Evolutionary conservation across 129 eudicot species (phyloP).

Genomic region (Pulicaria dysenterica): DNA sequence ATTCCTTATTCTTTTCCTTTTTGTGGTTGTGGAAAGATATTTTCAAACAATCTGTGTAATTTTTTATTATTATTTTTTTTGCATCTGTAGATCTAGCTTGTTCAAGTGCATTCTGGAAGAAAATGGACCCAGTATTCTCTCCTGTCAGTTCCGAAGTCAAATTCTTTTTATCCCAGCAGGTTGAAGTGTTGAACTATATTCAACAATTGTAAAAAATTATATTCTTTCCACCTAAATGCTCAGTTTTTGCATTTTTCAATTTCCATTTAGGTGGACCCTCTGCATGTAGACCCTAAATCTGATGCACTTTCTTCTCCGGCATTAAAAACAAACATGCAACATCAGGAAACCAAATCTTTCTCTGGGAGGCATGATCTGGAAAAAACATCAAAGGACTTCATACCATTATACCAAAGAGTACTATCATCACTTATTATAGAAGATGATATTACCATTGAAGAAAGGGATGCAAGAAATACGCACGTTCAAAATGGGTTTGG

Average conservation of each 20-base stretch:
- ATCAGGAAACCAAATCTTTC: constrained; percentile 39
- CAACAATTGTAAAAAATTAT: neutral
- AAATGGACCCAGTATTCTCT: constrained; percentile 57
- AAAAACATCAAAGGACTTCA: constrained; percentile 17
- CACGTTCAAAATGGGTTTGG: constrained; percentile 22
- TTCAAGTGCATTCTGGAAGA: constrained; percentile 78
- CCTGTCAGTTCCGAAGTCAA: constrained; percentile 47
- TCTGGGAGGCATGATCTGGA: constrained; percentile 19
- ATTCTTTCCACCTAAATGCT: neutral
- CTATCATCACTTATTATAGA: constrained; percentile 79
- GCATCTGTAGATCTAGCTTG: constrained; percentile 57
- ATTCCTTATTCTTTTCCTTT: neutral
- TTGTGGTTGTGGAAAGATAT: neutral
- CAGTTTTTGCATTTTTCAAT: neutral
- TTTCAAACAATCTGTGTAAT: neutral
- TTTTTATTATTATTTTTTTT: constrained; percentile 26
- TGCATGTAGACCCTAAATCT: constrained; percentile 40
- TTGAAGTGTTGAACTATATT: constrained; percentile 42
- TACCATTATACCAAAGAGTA: constrained; percentile 73
- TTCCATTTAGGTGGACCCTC: constrained; percentile 42
- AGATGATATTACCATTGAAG: constrained; percentile 55
- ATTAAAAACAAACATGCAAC: constrained; percentile 34
- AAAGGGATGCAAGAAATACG: constrained; percentile 33
- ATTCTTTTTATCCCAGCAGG: constrained; percentile 66
- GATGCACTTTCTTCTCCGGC: constrained; percentile 35